A percentile compares a stretch with the other conserved stretches of the same genome.
These are phyloP conservation scores for Mortierella sp. DNA, from an alignment of 371 early-diverging fungal genomes.

Conservation along the genomic window DNA sequence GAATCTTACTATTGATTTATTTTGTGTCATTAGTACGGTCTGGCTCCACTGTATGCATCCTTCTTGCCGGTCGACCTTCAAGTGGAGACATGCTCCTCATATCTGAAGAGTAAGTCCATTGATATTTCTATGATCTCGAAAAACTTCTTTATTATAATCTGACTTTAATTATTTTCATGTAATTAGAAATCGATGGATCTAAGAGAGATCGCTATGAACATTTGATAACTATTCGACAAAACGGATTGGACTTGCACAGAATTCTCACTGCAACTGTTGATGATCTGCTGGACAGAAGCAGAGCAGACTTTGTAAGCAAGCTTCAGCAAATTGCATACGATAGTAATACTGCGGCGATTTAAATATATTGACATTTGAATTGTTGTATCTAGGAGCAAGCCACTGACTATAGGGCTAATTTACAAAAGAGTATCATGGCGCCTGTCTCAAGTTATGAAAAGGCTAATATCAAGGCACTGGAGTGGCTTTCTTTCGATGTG, in stretches of 20 bases:
- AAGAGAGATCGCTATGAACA: constrained; percentile 34
- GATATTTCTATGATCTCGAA: background rate
- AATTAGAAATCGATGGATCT: constrained; percentile 36
- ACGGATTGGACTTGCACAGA: constrained; percentile 35
- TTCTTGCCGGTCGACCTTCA: constrained; percentile 47
- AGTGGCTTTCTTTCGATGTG: constrained; percentile 45
- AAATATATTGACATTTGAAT: background rate
- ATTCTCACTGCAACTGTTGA: constrained; percentile 49
- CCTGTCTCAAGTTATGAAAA: constrained; percentile 18
- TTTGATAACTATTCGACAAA: constrained; percentile 18
- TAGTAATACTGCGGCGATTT: background rate
- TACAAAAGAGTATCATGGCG: constrained; percentile 22
- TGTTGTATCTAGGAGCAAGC: background rate
- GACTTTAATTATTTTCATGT: background rate
- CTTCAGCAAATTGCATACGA: background rate
- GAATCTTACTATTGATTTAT: background rate
- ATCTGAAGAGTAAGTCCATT: constrained; percentile 36
- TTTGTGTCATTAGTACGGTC: constrained; percentile 26
- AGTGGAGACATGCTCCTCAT: constrained; percentile 40
- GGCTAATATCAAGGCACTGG: constrained; percentile 31
- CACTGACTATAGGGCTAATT: constrained; percentile 11
- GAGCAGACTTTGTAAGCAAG: constrained; percentile 20
- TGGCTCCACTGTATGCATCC: constrained; percentile 49
- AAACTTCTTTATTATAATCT: background rate
- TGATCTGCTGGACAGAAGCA: constrained; percentile 25